Conservation (phyloP, 163 green algal species). For the Picocystis sp. region DNA sequence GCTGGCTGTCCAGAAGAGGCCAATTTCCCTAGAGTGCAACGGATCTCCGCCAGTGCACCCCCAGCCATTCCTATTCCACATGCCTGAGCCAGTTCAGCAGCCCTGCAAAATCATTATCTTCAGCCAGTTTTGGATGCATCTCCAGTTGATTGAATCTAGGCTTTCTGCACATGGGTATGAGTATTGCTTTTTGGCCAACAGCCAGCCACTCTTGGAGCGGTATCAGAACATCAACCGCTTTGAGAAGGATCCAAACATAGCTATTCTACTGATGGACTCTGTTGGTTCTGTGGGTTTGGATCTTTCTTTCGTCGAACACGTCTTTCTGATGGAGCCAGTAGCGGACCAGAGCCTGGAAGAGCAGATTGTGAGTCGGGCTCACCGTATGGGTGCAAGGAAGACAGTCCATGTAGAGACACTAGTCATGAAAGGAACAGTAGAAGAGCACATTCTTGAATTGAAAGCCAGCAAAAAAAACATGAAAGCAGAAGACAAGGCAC, state of each 20-base stretch:
- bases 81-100: neutral
- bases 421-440: conserved; percentile 52
- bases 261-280: conserved; percentile 18
- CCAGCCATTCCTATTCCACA: neutral
- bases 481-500: too few species aligned
- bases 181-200: conserved; percentile 1
- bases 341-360: conserved; percentile 49
- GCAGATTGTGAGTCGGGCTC: conserved; percentile 59
- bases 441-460: conserved; percentile 16
- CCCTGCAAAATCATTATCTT: conserved; percentile 68
- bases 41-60: too few species aligned
- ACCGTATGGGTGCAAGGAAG: conserved; percentile 68
- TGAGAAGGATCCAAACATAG: conserved; percentile 7
- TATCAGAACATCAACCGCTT: conserved; percentile 14
- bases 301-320: conserved; percentile 50
- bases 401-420: conserved; percentile 69
- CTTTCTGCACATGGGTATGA: conserved; percentile 11
- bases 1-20: conserved; percentile 18
- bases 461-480: neutral
- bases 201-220: conserved; percentile 9
- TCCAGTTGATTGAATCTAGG: conserved; percentile 41
- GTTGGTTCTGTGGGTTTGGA: conserved; percentile 68
- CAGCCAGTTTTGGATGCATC: conserved; percentile 65
- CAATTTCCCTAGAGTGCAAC: neutral
- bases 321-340: conserved; percentile 88